Evolutionary conservation across 2,329 filamentous ascomycete species (phyloP), one percentile per base, ranked within the genome.

Genomic region (Penicillium psychrosexuale): DNA sequence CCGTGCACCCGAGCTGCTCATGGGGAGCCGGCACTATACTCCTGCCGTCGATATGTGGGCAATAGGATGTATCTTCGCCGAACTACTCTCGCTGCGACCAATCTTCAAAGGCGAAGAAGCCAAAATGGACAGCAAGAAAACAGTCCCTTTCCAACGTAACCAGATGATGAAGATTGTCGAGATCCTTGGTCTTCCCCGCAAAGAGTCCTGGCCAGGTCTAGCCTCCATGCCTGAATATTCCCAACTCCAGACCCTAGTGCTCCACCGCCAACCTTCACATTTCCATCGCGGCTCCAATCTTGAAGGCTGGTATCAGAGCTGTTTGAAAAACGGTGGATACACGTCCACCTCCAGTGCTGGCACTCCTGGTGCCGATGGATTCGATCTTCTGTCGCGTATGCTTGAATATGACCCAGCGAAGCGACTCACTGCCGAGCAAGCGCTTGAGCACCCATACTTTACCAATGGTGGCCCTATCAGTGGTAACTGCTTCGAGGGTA

Each of bases 151-250:
- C 65, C 94, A 99, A 74, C 85, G 92, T 13, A 97, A 97, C 67
- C 94, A 99, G 76, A 97, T 99, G 93, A 91, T 94, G 69, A 97
- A 96, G 75, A 99, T 99, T 65, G 90, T 96, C 36, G 94, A 99
- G 69, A 91, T 99, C 59, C 87, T 99, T 78, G 94, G 94, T 30
- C 78, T 96, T 61, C 94, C 94, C 0, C 90, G 84, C 7, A 93
- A 93, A 66, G 90, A 96, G 47, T 84, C 86, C 27, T 99, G 94
- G 94, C 90, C 92, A 0, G 81, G 93, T 28, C 78, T 99, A 2
- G 79, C 84, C 1, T 84, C 87, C 37, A 96, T 96, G 88, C 91
- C 91, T 0, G 94, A 99, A 74, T 96, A 89, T 67, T 76, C 76
- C 36, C 89, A 94, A 61, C 80, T 96, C 5, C 77, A 80, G 31